Percentiles rank a stretch among this genome's conserved stretches.
phyloP scores from a whole-genome alignment of 441 rosid species.

The Arabidopsis lyrata region DNA sequence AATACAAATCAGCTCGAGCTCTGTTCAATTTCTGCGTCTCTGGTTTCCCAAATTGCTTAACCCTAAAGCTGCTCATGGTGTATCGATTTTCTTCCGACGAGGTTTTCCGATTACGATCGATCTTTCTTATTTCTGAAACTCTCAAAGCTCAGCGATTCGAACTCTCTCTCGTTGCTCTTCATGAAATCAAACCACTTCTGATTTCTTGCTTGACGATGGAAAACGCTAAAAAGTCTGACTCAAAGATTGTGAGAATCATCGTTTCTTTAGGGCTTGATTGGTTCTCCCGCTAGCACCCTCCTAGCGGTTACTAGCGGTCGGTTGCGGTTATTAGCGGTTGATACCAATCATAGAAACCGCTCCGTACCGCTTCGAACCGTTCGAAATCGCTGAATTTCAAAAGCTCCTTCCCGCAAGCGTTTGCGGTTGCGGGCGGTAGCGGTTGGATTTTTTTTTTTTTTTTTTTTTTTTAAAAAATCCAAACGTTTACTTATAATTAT shows the following conservation, averaged over 20 bases:
- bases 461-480: too few relatives aligned
- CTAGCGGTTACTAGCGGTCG: too few relatives aligned
- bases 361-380: too few relatives aligned
- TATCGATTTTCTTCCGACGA: neutral
- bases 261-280: too few relatives aligned
- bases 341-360: too few relatives aligned
- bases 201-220: constrained; percentile 12
- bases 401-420: too few relatives aligned
- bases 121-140: neutral
- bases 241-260: neutral
- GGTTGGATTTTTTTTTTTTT: too few relatives aligned
- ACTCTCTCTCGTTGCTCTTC: neutral
- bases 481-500: too few relatives aligned
- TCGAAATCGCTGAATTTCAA: too few relatives aligned
- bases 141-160: neutral
- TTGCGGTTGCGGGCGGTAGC: too few relatives aligned
- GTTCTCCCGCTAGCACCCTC: too few relatives aligned
- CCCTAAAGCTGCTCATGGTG: constrained; percentile 4
- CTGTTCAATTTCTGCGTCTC: constrained; percentile 17
- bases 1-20: neutral
- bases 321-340: too few relatives aligned
- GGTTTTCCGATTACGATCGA: neutral
- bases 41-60: constrained; percentile 11
- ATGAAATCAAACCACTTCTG: constrained; percentile 18
- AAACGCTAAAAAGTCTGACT: neutral